Base-by-base conservation (phyloP, 148 eudicot species). In the Camellia sinensis region DNA sequence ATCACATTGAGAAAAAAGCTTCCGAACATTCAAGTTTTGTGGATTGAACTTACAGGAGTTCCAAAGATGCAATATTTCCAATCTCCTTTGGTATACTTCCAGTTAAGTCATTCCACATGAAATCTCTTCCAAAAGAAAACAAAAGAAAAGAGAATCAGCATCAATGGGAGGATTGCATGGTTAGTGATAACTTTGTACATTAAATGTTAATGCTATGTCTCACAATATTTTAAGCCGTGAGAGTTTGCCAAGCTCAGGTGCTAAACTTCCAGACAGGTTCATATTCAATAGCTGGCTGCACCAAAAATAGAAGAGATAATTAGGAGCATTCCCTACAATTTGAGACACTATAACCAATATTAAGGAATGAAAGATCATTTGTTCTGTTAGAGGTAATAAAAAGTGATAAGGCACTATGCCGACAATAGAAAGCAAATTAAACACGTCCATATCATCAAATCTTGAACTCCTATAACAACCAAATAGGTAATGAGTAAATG, bases 21-120 rank as follows among this genome's bases (percentile, higher is more conserved):
- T 37, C 29, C 59, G 15, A 43, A 43, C 12, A 21, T 60, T 75
- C 29, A 63, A 18, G 70, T 12, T 37, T 22, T 46, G 43, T 60
- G 69, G 72, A 60, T 72, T 10, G 73, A 73, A 83, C 97, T 93
- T 90, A 95, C 98, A 95, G 79, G 12, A 87, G 89, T 73, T 72
- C 72, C 78, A 95, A 86, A 80, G 90, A 83, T 79, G 88, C 80
- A 37, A 92, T 89, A 44, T 84, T 93, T 69, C 97, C 97, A 68
- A 95, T 88, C 94, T 95, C 95, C 88, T 89, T 90, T 3, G 98
- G 97, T 68, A 92, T 89, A 82, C 82, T 80, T 43, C 98, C 98
- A 75, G 78, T 87, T 53, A 92, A 80, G 14, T 86, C 75, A 81
- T 94, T 94, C 98, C 98, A 94, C 96, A 95, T 91, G 85, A 95